Conservation (phyloP, 225 moss, liverwort and hornwort genomes). For the Asterella californica region DNA sequence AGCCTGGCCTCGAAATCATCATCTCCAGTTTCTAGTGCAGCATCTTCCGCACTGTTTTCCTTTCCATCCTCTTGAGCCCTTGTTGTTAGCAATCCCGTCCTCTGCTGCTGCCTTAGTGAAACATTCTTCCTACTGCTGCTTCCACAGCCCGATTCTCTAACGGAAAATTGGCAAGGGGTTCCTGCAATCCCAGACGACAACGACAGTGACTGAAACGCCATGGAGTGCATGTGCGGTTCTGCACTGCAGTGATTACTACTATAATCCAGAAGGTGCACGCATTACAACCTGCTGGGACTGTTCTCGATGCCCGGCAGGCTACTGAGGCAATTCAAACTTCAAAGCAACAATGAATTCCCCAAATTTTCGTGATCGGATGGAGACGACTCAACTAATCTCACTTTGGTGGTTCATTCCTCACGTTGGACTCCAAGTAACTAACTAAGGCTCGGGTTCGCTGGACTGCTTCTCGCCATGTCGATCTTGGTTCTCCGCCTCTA, state of each 20-base stretch:
- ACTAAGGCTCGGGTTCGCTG: neutral
- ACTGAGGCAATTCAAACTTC: neutral
- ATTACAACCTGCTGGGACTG: no score
- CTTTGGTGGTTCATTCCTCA: neutral
- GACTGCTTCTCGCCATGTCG: neutral
- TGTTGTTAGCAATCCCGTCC: neutral
- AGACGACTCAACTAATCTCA: constrained; percentile 8
- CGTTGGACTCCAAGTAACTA: neutral
- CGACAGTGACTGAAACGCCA: constrained; percentile 20
- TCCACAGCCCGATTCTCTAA: neutral
- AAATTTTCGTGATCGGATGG: neutral
- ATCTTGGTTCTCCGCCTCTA: constrained; percentile 3
- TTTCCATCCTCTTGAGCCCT: constrained; percentile 29
- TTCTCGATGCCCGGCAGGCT: neutral
- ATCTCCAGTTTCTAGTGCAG: constrained; percentile 17
- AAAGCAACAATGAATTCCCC: neutral
- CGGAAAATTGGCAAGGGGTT: constrained; percentile 26
- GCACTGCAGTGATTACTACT: neutral
- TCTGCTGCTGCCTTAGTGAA: neutral
- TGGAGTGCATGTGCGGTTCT: constrained; percentile 1
- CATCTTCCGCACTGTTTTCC: constrained; percentile 7
- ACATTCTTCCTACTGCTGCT: constrained; percentile 11
- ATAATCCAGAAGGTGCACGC: neutral
- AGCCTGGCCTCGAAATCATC: constrained; percentile 58
- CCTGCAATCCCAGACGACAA: constrained; percentile 26